Conservation (phyloP, 2,329 filamentous ascomycete genomes). For the Penicillium sp. region DNA sequence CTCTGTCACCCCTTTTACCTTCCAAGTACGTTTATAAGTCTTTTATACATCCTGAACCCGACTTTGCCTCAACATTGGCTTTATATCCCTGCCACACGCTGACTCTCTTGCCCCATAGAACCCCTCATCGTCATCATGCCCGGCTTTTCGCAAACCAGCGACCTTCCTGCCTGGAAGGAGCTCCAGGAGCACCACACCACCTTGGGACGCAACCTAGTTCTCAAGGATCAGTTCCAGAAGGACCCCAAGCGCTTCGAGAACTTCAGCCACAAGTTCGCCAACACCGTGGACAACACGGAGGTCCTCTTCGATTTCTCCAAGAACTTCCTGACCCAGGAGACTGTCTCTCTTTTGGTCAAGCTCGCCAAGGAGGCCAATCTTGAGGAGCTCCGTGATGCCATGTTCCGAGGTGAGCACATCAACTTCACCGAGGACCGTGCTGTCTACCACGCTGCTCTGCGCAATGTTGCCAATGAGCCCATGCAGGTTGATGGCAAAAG, state of each 20-base stretch:
- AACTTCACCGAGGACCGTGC: conserved; percentile 97
- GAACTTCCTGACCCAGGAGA: conserved; percentile 95
- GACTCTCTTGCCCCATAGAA: conserved; percentile 14
- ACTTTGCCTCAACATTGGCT: neutral
- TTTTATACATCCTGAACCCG: neutral
- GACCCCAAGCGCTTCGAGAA: conserved; percentile 83
- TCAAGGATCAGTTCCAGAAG: conserved; percentile 85
- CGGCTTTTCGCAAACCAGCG: conserved; percentile 61
- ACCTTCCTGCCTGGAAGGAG: conserved; percentile 76
- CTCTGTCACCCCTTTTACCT: conserved; percentile 9
- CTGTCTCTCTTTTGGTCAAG: conserved; percentile 73
- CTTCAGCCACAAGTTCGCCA: conserved; percentile 76
- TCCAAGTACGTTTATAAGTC: neutral
- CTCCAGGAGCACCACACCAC: conserved; percentile 83
- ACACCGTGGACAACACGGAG: conserved; percentile 67
- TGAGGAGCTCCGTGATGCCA: conserved; percentile 87
- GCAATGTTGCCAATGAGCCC: conserved; percentile 75
- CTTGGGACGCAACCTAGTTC: conserved; percentile 77
- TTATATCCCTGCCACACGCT: conserved; percentile 22
- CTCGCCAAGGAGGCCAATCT: conserved; percentile 84
- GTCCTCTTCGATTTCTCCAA: conserved; percentile 98
- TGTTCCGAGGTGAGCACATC: conserved; percentile 97
- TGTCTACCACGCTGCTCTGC: conserved; percentile 88
- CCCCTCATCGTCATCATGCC: conserved; percentile 26
- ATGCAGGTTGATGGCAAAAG: conserved; percentile 82